Percentiles rank a stretch among this genome's conserved stretches.
These are phyloP conservation scores for Rhazya stricta DNA, from an alignment of 257 asterid genomes.

Conservation along the genomic window DNA sequence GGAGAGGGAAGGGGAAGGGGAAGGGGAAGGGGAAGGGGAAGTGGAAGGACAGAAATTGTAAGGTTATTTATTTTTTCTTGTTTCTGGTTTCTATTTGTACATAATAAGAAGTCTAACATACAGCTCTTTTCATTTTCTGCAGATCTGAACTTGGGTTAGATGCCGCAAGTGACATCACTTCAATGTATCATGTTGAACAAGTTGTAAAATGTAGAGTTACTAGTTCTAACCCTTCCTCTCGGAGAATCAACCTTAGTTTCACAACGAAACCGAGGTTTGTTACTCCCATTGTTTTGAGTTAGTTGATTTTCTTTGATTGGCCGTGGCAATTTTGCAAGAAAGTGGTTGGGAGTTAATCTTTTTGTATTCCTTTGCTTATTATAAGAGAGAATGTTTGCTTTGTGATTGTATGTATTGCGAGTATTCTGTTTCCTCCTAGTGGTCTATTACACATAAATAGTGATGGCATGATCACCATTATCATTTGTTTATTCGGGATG, in stretches of 20 bases:
- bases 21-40: too few species aligned
- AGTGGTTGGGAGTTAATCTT: background rate
- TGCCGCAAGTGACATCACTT: constrained; percentile 67
- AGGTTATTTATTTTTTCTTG: background rate
- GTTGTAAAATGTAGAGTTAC: constrained; percentile 93
- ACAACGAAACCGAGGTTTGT: constrained; percentile 70
- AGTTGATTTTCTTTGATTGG: background rate
- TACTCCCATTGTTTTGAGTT: constrained; percentile 16
- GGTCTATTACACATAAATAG: background rate
- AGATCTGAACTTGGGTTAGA: constrained; percentile 94
- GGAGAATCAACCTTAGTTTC: constrained; percentile 77
- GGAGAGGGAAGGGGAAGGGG: background rate
- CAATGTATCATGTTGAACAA: constrained; percentile 90
- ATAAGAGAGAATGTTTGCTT: background rate
- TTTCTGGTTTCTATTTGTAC: background rate
- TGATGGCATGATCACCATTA: background rate
- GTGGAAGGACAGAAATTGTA: background rate
- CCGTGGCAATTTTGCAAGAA: background rate
- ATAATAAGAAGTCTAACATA: constrained; percentile 3
- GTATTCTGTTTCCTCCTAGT: background rate
- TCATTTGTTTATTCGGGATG: background rate
- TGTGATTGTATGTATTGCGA: background rate
- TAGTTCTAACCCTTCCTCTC: constrained; percentile 56
- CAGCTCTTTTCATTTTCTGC: constrained; percentile 28
- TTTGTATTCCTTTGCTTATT: background rate